Base-by-base conservation (phyloP, 768 basidiomycete genomes). In the Boletales sp. region DNA sequence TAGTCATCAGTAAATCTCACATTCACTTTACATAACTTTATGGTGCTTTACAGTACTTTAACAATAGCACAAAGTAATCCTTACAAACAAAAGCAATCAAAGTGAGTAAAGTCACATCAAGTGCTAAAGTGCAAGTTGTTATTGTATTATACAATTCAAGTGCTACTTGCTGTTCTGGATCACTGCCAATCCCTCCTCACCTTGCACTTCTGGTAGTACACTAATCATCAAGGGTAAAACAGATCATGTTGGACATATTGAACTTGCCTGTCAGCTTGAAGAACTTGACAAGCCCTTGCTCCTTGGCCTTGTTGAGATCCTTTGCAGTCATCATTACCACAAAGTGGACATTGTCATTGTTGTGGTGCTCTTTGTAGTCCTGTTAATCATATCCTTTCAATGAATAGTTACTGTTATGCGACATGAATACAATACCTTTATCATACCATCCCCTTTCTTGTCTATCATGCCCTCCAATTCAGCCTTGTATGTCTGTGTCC, bases 291-390 rank as follows among this genome's bases (percentile, higher is more conserved):
- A 99, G 72, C 4, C 95, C 95, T 63, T 96, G 91, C 53, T 81
- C 78, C 64, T 95, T 92, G 3, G 93, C 93, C 67, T 89, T 89
- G 57, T 88, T 79, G 56, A 96, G 79, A 52, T 86, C 86, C 55
- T 86, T 87, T 41, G 85, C 81, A 3, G 73, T 72, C 86, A 98
- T 87, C 21, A 79, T 83, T 28, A 99, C 66, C 30, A 88, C 73
- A 62, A 97, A 97, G 67, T 94, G 90, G 12, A 99, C 84, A 48
- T 92, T 87, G 56, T 84, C 77, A 53, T 93, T 95, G 62, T 93
- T 93, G 60, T 96, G 94, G 63, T 98, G 86, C 64, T 98, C 96
- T 70, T 91, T 92, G 73, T 93, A 99, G 65, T 98, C 94, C 95
- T 98, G 59, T 37, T 38, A 30, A 43, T 25, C 44, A 11, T 35